Base-by-base conservation (phyloP, 225 moss, liverwort and hornwort species). In the Pseudisothecium myosuroides region DNA sequence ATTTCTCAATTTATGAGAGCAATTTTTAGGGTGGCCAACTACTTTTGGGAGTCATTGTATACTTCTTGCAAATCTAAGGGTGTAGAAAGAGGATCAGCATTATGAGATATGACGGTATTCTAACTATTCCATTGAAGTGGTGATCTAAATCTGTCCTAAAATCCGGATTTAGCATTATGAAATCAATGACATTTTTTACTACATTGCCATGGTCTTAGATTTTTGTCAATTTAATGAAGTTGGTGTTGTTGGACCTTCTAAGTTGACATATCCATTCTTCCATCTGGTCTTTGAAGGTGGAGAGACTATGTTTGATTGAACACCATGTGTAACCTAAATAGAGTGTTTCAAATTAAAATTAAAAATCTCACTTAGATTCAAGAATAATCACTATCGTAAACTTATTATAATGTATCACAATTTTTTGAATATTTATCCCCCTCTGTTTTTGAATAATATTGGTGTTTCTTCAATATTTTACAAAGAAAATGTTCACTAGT, bases 201-300 rank as follows among this genome's bases (percentile, higher is more conserved):
- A 21, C 21, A 11, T 21, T 67, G n/a, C 4, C 7, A 21, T n/a
- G 16, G 5, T 17, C 34, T 34, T 65, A 10, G 34, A 18, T 4
- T 39, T 39, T 0, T 4, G 0, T 4, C 7, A n/a, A 23, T n/a
- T n/a, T 23, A n/a, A 68, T 68, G 68, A 68, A 68, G n/a, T 37
- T 21, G 20, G n/a, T n/a, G 13, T 23, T n/a, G 2, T 68, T 1
- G 6, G 0, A 7, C 20, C 12, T 21, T 37, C 23, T 23, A 68
- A 67, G 4, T 67, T 67, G 12, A 37, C 6, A 2, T 0, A 1
- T 68, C 67, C 7, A 23, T 68, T 39, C 13, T 23, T 6, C 2
- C 0, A 0, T 36, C 11, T 2, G 0, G 3, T 66, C 11, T 37
- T 68, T 23, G n/a, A 68, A n/a, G 39, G n/a, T n/a, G 11, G 7